Evolutionary conservation across 2,329 filamentous ascomycete species (phyloP).

Genomic region (Zymoseptoria ardabiliae): DNA sequence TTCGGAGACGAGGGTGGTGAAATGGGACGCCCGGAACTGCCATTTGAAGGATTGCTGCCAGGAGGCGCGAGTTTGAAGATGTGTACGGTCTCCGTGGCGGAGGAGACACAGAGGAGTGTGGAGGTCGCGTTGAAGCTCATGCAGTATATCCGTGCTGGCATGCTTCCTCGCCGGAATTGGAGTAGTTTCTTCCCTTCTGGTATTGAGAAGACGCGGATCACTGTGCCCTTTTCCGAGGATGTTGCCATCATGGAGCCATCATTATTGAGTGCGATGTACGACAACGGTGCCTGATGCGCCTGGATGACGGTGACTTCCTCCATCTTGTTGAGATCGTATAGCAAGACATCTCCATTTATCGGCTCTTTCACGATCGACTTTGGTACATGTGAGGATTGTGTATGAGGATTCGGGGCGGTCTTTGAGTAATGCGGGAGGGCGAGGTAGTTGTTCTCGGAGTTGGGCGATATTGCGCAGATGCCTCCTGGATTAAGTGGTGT

Average conservation of each 20-base stretch:
- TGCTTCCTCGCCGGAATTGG: slow-evolving; percentile 91
- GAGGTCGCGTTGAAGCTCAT: slow-evolving; percentile 98
- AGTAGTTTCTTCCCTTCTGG: slow-evolving; percentile 88
- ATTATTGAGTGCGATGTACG: slow-evolving; percentile 83
- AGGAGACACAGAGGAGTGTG: slow-evolving; percentile 89
- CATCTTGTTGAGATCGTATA: slow-evolving; percentile 82
- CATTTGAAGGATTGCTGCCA: slow-evolving; percentile 23
- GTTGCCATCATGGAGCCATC: slow-evolving; percentile 89
- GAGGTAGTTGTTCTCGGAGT: slow-evolving; percentile 91
- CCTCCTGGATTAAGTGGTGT: slow-evolving; percentile 86
- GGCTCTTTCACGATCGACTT: slow-evolving; percentile 60
- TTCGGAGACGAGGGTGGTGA: slow-evolving; percentile 24
- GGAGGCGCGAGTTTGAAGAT: slow-evolving; percentile 72
- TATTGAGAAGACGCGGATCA: slow-evolving; percentile 91
- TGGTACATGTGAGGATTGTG: slow-evolving; percentile 72
- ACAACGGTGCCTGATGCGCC: slow-evolving; percentile 85
- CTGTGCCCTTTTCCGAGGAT: slow-evolving; percentile 93
- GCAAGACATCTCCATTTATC: slow-evolving; percentile 83
- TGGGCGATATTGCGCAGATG: slow-evolving; percentile 85
- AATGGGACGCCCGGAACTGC: slow-evolving; percentile 12
- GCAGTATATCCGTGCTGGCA: slow-evolving; percentile 92
- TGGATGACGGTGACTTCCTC: slow-evolving; percentile 94
- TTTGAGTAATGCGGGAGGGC: slow-evolving; percentile 81
- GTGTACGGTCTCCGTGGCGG: slow-evolving; percentile 91
- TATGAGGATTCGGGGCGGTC: slow-evolving; percentile 24